A percentile compares a stretch with the other conserved stretches of the same genome.
These are phyloP conservation scores for Lanmaoa rubissima DNA, from an alignment of 768 basidiomycete genomes.

Conservation along the genomic window DNA sequence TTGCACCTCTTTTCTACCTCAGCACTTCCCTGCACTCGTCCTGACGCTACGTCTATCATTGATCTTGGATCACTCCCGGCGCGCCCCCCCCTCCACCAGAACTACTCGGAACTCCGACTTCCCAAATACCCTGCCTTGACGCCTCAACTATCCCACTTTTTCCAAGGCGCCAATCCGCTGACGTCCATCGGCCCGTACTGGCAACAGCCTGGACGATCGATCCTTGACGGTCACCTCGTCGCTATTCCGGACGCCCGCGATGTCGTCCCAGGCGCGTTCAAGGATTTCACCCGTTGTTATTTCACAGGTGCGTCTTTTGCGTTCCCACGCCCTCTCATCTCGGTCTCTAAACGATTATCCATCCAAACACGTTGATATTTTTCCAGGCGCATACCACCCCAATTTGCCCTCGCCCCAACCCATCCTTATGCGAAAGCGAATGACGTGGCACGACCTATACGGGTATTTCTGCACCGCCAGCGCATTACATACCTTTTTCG, in stretches of 20 bases:
- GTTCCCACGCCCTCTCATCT: background rate
- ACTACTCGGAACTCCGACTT: constrained; percentile 74
- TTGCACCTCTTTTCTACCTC: background rate
- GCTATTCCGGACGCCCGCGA: constrained; percentile 57
- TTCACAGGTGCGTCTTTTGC: constrained; percentile 49
- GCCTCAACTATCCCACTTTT: constrained; percentile 58
- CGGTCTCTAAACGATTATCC: no score
- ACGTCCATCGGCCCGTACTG: constrained; percentile 71
- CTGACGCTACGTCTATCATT: background rate
- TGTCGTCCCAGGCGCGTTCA: constrained; percentile 35
- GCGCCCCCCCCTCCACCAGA: constrained; percentile 27
- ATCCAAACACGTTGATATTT: background rate
- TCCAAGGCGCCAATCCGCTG: constrained; percentile 53
- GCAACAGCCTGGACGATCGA: constrained; percentile 76
- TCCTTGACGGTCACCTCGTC: constrained; percentile 68
- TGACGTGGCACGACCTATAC: constrained; percentile 65
- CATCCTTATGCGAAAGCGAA: constrained; percentile 55
- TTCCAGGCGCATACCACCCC: constrained; percentile 42
- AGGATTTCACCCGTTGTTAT: constrained; percentile 49
- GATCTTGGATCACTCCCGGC: background rate
- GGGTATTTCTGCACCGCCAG: constrained; percentile 72
- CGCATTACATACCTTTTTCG: constrained; percentile 65
- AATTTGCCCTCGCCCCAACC: constrained; percentile 32
- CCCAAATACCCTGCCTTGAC: constrained; percentile 55
- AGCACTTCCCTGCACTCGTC: no score